Evolutionary conservation across 2,329 filamentous ascomycete genomes (phyloP).

Genomic region (Teratosphaeria gauchensis): DNA sequence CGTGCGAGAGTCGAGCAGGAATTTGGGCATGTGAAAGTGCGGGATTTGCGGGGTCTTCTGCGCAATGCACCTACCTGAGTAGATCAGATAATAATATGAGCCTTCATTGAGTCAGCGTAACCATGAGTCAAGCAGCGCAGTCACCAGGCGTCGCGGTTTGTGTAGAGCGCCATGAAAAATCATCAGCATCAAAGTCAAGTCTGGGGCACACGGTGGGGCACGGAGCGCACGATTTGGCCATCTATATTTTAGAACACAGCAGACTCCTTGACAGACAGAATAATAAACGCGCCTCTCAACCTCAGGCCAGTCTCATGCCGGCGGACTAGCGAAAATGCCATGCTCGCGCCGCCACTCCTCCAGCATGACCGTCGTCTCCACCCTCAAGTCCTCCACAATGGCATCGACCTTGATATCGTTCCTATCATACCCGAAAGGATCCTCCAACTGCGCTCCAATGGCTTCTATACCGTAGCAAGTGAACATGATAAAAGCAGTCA

Average conservation of each 20-base stretch:
- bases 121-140: background rate
- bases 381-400: conserved; percentile 50
- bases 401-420: conserved; percentile 62
- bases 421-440: conserved; percentile 56
- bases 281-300: background rate
- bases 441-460: conserved; percentile 54
- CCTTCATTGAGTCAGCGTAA: background rate
- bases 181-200: background rate
- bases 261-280: background rate
- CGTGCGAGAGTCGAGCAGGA: background rate
- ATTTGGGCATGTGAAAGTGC: background rate
- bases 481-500: conserved; percentile 52
- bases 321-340: conserved; percentile 8
- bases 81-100: background rate
- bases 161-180: background rate
- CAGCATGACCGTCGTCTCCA: conserved; percentile 49
- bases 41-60: background rate
- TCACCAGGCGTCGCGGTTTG: background rate
- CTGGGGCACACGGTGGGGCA: background rate
- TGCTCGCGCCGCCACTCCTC: conserved; percentile 45
- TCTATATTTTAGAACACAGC: too few relatives aligned
- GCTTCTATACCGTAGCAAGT: conserved; percentile 56
- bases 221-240: background rate
- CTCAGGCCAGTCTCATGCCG: background rate
- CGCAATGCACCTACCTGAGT: background rate